Conservation (phyloP, 2,329 filamentous ascomycete species). For the Trichophyton schoenleinii region DNA sequence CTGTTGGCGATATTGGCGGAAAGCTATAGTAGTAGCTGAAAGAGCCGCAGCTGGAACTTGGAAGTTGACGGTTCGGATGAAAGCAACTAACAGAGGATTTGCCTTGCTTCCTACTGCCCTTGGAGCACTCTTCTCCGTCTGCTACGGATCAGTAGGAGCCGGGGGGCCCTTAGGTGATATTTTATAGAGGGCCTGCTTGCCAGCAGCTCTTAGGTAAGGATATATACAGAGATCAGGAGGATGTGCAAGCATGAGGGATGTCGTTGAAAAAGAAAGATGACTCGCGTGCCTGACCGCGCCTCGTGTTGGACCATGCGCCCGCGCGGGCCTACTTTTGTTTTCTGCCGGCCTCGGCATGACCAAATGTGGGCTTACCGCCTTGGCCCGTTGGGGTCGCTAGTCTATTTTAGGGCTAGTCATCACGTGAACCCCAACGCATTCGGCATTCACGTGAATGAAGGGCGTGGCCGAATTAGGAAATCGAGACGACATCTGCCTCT, state of each 20-base stretch:
- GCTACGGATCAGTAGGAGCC: neutral
- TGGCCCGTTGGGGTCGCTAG: constrained; percentile 2
- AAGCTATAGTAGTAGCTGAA: neutral
- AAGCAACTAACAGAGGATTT: neutral
- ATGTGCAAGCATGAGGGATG: neutral
- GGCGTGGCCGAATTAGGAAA: neutral
- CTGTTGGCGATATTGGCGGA: neutral
- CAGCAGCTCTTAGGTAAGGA: neutral
- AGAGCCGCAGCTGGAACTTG: neutral
- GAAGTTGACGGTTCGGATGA: neutral
- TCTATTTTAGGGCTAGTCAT: neutral
- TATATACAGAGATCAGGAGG: neutral
- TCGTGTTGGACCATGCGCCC: neutral
- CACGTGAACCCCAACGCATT: constrained; percentile 1
- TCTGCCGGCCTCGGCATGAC: neutral
- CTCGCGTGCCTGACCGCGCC: constrained; percentile 2
- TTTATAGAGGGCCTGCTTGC: neutral
- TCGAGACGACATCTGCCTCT: neutral
- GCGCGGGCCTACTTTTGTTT: neutral
- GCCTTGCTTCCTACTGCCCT: neutral
- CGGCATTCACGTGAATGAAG: neutral
- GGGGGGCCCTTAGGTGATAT: neutral
- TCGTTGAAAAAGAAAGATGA: neutral
- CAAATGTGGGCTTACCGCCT: neutral
- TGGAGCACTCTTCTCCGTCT: neutral